Evolutionary conservation across 2,329 filamentous ascomycete species (phyloP).

Genomic region (Mollisiaceae sp.): DNA sequence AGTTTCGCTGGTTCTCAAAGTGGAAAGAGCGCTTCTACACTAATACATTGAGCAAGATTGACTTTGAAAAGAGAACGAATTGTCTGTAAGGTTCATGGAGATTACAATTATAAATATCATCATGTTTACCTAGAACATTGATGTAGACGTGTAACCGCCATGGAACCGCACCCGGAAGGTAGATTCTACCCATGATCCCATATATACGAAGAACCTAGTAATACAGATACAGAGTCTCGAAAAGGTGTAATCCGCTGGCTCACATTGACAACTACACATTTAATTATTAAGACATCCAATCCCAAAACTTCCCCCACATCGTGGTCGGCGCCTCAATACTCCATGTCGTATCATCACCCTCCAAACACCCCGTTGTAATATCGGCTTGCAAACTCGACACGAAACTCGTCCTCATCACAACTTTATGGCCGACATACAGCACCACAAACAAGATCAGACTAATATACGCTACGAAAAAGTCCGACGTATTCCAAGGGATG

Average conservation of each 20-base stretch:
- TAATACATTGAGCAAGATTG: too few relatives aligned
- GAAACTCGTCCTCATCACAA: constrained; percentile 44
- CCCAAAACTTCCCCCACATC: constrained; percentile 36
- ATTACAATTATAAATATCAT: too few relatives aligned
- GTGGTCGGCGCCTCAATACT: constrained; percentile 40
- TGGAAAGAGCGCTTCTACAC: too few relatives aligned
- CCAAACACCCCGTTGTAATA: constrained; percentile 47
- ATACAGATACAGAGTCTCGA: neutral
- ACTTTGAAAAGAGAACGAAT: too few relatives aligned
- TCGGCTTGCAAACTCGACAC: constrained; percentile 49
- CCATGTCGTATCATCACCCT: constrained; percentile 45
- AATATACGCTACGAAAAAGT: constrained; percentile 69
- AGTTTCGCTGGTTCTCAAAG: too few relatives aligned
- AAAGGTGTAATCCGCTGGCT: neutral
- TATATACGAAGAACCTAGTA: too few relatives aligned
- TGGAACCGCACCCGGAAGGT: too few relatives aligned
- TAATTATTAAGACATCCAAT: constrained; percentile 28
- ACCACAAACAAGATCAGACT: constrained; percentile 67
- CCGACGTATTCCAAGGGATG: constrained; percentile 63
- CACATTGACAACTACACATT: neutral
- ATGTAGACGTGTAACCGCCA: too few relatives aligned
- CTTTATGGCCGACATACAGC: constrained; percentile 65
- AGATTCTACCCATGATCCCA: too few relatives aligned
- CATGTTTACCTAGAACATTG: too few relatives aligned
- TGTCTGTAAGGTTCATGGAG: too few relatives aligned